phyloP scores from a whole-genome alignment of 768 basidiomycete genomes.

The Exsudoporus frostii region DNA sequence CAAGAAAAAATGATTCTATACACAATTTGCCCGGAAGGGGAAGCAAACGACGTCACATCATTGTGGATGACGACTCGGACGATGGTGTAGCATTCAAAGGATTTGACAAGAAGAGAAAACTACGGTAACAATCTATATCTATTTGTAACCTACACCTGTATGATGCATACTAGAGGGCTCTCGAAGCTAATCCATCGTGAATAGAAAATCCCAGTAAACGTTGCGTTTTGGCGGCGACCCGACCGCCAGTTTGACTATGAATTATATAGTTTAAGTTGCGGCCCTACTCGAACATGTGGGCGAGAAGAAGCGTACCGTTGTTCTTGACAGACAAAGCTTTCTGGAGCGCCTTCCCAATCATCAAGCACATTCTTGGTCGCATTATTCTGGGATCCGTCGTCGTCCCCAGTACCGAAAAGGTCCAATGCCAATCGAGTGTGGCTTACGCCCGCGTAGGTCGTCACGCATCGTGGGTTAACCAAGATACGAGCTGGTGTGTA shows the following conservation, averaged over 20 bases:
- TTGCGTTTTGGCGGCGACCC: slow-evolving; percentile 86
- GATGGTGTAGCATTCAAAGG: slow-evolving; percentile 70
- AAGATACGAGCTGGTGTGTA: slow-evolving; percentile 89
- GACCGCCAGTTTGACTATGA: slow-evolving; percentile 77
- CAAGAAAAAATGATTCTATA: slow-evolving; percentile 2
- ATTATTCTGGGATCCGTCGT: slow-evolving; percentile 50
- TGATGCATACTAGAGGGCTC: background rate
- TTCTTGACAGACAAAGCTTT: slow-evolving; percentile 98
- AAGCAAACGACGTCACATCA: slow-evolving; percentile 32
- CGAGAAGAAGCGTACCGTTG: slow-evolving; percentile 52
- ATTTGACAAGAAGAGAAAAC: slow-evolving; percentile 39
- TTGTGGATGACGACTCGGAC: slow-evolving; percentile 67
- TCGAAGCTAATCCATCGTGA: slow-evolving; percentile 57
- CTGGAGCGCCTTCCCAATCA: slow-evolving; percentile 96
- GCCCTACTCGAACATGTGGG: background rate
- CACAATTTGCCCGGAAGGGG: slow-evolving; percentile 9
- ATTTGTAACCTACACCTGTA: slow-evolving; percentile 2
- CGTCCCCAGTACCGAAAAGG: slow-evolving; percentile 78
- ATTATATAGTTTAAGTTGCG: background rate
- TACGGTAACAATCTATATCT: slow-evolving; percentile 4
- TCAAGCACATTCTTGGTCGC: slow-evolving; percentile 75
- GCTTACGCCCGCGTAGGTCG: slow-evolving; percentile 96
- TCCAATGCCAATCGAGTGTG: slow-evolving; percentile 96
- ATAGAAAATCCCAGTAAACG: slow-evolving; percentile 80
- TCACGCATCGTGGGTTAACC: slow-evolving; percentile 94